Evolutionary conservation across 805 yeast species (phyloP), one percentile per base, ranked within the genome.

Genomic region (Zygotorulaspora chibaensis): DNA sequence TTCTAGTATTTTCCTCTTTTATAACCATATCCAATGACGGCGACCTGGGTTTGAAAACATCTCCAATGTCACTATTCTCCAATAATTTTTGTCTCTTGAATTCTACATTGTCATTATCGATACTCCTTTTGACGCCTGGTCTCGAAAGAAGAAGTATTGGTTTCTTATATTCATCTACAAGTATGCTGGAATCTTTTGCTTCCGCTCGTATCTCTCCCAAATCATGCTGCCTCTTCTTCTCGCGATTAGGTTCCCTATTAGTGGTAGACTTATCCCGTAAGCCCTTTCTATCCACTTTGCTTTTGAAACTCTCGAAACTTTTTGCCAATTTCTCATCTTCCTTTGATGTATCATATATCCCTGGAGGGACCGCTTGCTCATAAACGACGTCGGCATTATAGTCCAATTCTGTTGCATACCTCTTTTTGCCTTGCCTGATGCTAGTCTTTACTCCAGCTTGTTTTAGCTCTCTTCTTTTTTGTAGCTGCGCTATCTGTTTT

Each of bases 381-480:
- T 85, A 84, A 0, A 91, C 87, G 8, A 90, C 79, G 55, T 86
- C 96, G 1, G 80, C 84, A 60, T 84, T 87, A 63, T 87, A 88
- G 61, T 90, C 96, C 61, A 86, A 78, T 48, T 81, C 83, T 28
- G 77, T 77, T 18, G 76, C 70, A 39, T 70, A 73, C 53, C 75
- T 75, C 59, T 77, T 78, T 58, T 75, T 81, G 42, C 71, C 72
- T 15, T 73, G 72, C 50, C 71, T 75, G 40, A 82, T 63, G 29
- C 60, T 62, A 16, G 77, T 72, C 28, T 73, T 77, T 9, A 82
- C 72, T 2, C 96, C 96, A 0, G 93, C 90, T 39, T 82, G 84
- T 57, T 87, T 85, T 61, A 87, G 68, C 52, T 86, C 95, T 53
- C 96, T 70, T 53, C 96, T 72, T 53, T 83, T 84, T 55, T 89